Evolutionary conservation across 2,329 filamentous ascomycete genomes (phyloP), one percentile per base, ranked within the genome.

Genomic region (Parastagonospora nodorum): DNA sequence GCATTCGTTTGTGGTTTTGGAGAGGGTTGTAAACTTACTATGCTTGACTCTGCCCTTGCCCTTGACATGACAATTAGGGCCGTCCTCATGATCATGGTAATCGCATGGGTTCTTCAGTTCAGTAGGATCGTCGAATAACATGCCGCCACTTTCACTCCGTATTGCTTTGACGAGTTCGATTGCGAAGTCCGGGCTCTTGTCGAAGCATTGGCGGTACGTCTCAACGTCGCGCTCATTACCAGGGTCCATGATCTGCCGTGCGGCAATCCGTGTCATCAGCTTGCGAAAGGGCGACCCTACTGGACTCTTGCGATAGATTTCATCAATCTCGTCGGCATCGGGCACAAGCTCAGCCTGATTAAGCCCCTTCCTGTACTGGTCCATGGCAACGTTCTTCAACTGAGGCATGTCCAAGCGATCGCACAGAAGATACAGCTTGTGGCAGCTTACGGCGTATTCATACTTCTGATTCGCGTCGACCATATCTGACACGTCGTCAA

Each of bases 211-310:
- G 32, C 76, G 75, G 57, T 83, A 83, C 4, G 73, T 75, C 24
- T 77, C 74, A 2, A 79, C 76, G 60, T 81, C 75, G 49, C 77
- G 75, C 36, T 80, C 74, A 46, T 71, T 77, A 28, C 77, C 78
- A 0, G 80, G 80, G 56, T 82, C 80, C 80, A 83, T 83, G 53
- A 83, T 81, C 67, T 83, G 81, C 24, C 81, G 72, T 4, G 81
- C 81, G n/a, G 80, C 80, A 41, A 83, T 83, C 53, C 75, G 73
- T 46, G 78, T 77, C 75, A 82, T 79, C 15, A 83, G 69, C 28
- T 65, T 72, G 31, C 80, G 72, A 61, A 82, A 82, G 1, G 80
- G 78, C 45, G 77, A 81, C 4, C 65, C 70, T 2, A 57, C 44
- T 3, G 76, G 74, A 29, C 76, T 78, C 42, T 72, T 69, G 43